Base-by-base conservation (phyloP, 192 early-diverging fungal species). In the Mortierella claussenii region DNA sequence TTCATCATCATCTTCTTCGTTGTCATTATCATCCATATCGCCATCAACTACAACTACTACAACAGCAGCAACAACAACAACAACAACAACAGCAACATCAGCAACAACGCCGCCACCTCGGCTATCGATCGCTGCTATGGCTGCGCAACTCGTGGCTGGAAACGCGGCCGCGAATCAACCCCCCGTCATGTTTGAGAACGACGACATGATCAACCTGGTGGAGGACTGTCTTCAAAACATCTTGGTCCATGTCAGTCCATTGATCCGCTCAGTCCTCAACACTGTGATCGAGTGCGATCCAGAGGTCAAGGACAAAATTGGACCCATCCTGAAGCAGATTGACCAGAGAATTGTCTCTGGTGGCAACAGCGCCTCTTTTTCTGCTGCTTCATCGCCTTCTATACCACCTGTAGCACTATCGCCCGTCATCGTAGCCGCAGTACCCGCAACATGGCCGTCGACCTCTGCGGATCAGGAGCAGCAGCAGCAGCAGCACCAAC, bases 201-300 rank as follows among this genome's bases (percentile, higher is more conserved):
- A 76, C n/a, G 64, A 67, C 18, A 76, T 76, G 36, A 55, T 76
- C 36, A 60, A 76, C 30, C 60, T 76, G 55, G 71, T 66, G 20
- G 57, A 76, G 13, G 71, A 65, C 21, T 76, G 63, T 46, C 64
- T 76, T n/a, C 32, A 60, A 24, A 76, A 55, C 31, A 76, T 57
- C 24, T 15, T 47, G 27, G 42, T 52, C 21, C 62, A 76, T 45
- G 63, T 76, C 36, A 76, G 71, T n/a, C 71, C 63, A 0, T 50
- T 76, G 33, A 54, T 76, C 21, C 63, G 71, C 4, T 76, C 71
- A 0, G 63, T 76, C 15, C 50, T 76, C 21, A 76, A 76, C 37
- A 76, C 71, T n/a, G 58, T 76, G 1, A 76, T 76, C 3, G 71
- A 66, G 40, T 60, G 50, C 26, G 71, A 76, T 51, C 28, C 71